A percentile compares a stretch with the other conserved stretches of the same genome.
phyloP scores from a whole-genome alignment of 495 filamentous ascomycete species.

The Oidiodendron maius region DNA sequence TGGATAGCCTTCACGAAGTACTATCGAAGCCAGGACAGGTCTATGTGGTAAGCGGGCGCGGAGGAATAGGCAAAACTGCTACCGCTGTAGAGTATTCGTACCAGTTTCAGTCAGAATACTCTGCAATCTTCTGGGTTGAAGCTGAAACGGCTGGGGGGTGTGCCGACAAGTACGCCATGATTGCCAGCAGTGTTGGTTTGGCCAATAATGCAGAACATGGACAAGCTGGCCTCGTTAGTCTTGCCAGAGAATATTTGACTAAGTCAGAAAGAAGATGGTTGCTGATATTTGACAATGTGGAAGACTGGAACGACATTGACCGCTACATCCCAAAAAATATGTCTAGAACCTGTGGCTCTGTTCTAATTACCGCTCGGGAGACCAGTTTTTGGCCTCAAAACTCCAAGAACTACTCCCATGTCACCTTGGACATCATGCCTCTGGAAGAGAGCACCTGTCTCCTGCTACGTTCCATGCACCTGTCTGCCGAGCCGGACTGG shows the following conservation, averaged over 20 bases:
- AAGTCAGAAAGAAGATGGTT: conserved; percentile 19
- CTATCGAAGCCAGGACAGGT: conserved; percentile 14
- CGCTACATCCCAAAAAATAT: conserved; percentile 17
- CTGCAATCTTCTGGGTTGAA: conserved; percentile 22
- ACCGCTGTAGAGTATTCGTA: conserved; percentile 19
- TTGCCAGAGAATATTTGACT: conserved; percentile 12
- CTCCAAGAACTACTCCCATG: neutral
- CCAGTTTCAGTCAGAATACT: conserved; percentile 8
- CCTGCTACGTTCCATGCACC: neutral
- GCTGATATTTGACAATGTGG: conserved; percentile 24
- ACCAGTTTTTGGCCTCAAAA: conserved; percentile 8
- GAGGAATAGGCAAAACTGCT: conserved; percentile 23
- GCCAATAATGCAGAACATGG: neutral
- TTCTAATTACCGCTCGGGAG: conserved; percentile 17
- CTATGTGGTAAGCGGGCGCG: conserved; percentile 19
- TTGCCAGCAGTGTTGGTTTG: neutral
- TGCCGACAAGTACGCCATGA: conserved; percentile 4
- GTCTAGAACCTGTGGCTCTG: conserved; percentile 14
- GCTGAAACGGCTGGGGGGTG: conserved; percentile 14
- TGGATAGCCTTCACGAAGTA: neutral
- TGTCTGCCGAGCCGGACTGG: neutral
- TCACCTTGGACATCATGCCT: neutral
- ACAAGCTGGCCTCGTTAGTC: neutral
- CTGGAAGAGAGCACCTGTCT: neutral
- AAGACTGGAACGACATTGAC: conserved; percentile 10